These are phyloP conservation scores for Wickerhamomyces alni DNA, from an alignment of 805 yeast species.

Conservation along the genomic window DNA sequence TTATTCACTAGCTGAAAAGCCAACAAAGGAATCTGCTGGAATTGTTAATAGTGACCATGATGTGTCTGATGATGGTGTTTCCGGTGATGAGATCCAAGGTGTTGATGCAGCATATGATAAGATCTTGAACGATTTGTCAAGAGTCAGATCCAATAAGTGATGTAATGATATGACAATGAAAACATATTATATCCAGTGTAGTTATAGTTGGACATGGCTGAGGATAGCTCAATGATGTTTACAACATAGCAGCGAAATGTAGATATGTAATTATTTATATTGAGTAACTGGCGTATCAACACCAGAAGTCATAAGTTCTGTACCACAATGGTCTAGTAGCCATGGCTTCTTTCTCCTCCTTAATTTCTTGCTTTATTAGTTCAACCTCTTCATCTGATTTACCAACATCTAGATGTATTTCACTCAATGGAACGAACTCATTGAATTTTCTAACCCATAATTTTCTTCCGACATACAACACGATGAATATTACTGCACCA, in stretches of 20 bases:
- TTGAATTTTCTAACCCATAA: constrained; percentile 36
- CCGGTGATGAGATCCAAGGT: constrained; percentile 62
- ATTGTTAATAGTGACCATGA: constrained; percentile 3
- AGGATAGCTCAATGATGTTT: too few relatives aligned
- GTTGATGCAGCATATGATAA: constrained; percentile 4
- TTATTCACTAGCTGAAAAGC: constrained; percentile 26
- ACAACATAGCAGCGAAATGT: too few relatives aligned
- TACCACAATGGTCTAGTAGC: constrained; percentile 38
- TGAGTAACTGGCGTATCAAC: constrained; percentile 33
- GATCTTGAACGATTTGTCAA: neutral
- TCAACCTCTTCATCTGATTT: constrained; percentile 57
- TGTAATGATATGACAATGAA: neutral
- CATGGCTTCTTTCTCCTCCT: constrained; percentile 48
- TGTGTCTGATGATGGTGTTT: constrained; percentile 53
- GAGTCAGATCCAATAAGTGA: neutral
- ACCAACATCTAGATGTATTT: constrained; percentile 59
- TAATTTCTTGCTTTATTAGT: constrained; percentile 47
- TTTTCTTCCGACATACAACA: constrained; percentile 36
- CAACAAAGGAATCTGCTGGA: neutral
- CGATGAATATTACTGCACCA: constrained; percentile 36
- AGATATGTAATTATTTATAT: too few relatives aligned
- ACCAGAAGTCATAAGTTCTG: constrained; percentile 51
- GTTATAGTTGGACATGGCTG: too few relatives aligned
- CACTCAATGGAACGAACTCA: constrained; percentile 36
- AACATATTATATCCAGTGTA: too few relatives aligned